These are phyloP conservation scores for Cryphonectria parasitica DNA, from an alignment of 2,329 filamentous ascomycete species.

Conservation along the genomic window DNA sequence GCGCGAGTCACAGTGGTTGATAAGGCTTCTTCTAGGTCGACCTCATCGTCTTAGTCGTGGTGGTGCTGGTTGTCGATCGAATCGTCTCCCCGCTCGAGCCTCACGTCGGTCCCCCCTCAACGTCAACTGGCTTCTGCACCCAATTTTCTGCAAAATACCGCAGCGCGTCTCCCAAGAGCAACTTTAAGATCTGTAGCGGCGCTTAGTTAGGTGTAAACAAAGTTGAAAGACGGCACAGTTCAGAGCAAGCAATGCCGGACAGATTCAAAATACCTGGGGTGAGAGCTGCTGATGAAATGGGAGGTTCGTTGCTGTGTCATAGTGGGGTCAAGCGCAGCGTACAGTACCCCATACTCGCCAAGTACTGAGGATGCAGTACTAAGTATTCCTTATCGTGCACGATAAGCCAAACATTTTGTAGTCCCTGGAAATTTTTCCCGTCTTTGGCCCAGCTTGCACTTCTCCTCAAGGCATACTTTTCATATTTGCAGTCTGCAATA, in stretches of 20 bases:
- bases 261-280: background rate
- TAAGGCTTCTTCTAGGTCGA: background rate
- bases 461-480: background rate
- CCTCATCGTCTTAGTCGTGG: background rate
- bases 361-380: background rate
- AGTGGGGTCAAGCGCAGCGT: background rate
- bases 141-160: background rate
- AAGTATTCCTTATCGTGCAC: slow-evolving; percentile 9
- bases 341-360: background rate
- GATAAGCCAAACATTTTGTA: slow-evolving; percentile 12
- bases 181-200: background rate
- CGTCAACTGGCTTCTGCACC: background rate
- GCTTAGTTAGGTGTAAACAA: background rate
- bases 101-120: background rate
- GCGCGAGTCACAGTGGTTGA: background rate
- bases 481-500: background rate
- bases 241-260: background rate
- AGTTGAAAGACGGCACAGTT: background rate
- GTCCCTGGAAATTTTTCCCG: slow-evolving; percentile 9
- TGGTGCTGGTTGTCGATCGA: background rate
- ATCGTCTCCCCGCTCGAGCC: background rate
- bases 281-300: background rate
- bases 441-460: background rate
- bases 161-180: background rate
- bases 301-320: slow-evolving; percentile 15